These are phyloP conservation scores for Colletotrichum theobromicola DNA, from an alignment of 2,329 filamentous ascomycete species.

Conservation along the genomic window DNA sequence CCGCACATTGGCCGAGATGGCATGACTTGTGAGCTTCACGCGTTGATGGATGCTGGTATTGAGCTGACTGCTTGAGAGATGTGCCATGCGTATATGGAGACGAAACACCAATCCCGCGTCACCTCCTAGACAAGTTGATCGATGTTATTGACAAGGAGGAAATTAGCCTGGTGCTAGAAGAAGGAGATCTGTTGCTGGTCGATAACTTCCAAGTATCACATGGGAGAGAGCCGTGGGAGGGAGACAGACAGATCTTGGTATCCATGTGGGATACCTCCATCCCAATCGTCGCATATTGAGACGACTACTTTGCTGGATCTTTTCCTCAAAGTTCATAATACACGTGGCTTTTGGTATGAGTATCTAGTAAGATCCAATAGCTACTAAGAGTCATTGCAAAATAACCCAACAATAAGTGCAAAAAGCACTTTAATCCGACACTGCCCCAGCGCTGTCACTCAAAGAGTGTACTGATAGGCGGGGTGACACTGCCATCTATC, in stretches of 20 bases:
- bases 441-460: background rate
- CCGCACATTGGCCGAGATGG: slow-evolving; percentile 21
- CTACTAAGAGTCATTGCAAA: background rate
- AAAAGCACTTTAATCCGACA: background rate
- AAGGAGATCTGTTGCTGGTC: slow-evolving; percentile 22
- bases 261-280: slow-evolving; percentile 11
- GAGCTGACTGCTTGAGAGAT: background rate
- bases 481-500: background rate
- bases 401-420: background rate
- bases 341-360: background rate
- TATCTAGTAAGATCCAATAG: background rate
- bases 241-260: slow-evolving; percentile 14
- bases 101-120: slow-evolving; percentile 11
- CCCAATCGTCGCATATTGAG: background rate
- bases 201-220: slow-evolving; percentile 24
- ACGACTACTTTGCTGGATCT: background rate
- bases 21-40: slow-evolving; percentile 19
- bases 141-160: slow-evolving; percentile 23
- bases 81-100: slow-evolving; percentile 21
- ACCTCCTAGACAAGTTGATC: slow-evolving; percentile 18
- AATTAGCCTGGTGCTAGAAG: slow-evolving; percentile 19
- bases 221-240: slow-evolving; percentile 17
- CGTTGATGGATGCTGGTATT: background rate
- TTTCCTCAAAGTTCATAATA: background rate
- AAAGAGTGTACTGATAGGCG: background rate